A percentile compares a stretch with the other conserved stretches of the same genome.
phyloP scores from a whole-genome alignment of 495 filamentous ascomycete genomes.

The Penicillium canescens region DNA sequence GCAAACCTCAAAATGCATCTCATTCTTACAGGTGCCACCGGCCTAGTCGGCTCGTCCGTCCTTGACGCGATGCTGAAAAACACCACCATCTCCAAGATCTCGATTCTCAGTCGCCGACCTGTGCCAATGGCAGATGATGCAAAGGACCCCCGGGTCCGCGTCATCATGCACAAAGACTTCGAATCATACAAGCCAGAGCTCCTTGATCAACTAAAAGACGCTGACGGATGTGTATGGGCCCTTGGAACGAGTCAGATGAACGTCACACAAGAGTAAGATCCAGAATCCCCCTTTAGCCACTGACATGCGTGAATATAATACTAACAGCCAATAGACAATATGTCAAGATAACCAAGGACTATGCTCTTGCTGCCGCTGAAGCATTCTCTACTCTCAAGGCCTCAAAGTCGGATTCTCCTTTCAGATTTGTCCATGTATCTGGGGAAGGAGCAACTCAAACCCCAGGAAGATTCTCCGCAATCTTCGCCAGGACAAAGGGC shows the following conservation, averaged over 20 bases:
- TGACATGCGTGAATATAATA: neutral
- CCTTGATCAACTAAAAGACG: slow-evolving; percentile 60
- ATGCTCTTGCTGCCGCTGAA: slow-evolving; percentile 59
- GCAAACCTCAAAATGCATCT: slow-evolving; percentile 56
- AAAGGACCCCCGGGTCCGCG: slow-evolving; percentile 51
- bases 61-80: slow-evolving; percentile 64
- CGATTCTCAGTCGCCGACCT: slow-evolving; percentile 64
- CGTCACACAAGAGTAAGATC: slow-evolving; percentile 59
- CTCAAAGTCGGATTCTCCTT: slow-evolving; percentile 27
- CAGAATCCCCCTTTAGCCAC: neutral
- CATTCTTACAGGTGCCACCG: slow-evolving; percentile 74
- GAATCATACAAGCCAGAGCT: slow-evolving; percentile 52
- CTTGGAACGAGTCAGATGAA: slow-evolving; percentile 59
- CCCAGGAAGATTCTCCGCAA: slow-evolving; percentile 51
- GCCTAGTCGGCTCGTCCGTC: slow-evolving; percentile 65
- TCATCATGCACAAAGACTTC: slow-evolving; percentile 69
- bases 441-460: slow-evolving; percentile 52
- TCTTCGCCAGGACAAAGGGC: slow-evolving; percentile 65
- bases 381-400: slow-evolving; percentile 54
- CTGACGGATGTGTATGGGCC: slow-evolving; percentile 70
- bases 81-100: slow-evolving; percentile 58
- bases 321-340: slow-evolving; percentile 54
- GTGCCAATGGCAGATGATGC: slow-evolving; percentile 63
- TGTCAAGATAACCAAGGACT: slow-evolving; percentile 64
- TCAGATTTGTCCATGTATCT: slow-evolving; percentile 72